Base-by-base conservation (phyloP, 305 asterid genomes). In the Fraxinus greggii region DNA sequence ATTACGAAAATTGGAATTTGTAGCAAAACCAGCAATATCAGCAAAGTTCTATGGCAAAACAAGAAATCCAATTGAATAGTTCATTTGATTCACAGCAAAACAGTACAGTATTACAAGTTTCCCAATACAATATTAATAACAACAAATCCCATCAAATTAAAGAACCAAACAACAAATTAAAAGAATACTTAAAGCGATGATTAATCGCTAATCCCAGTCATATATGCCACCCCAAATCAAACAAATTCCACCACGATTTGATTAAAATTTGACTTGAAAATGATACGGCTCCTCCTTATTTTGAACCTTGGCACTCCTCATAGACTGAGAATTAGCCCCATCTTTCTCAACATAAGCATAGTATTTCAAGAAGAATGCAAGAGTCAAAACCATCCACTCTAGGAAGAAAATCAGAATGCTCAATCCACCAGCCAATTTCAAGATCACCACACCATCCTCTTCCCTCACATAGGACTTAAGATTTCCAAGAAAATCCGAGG, bases 381-480 rank as follows among this genome's bases (percentile, higher is more conserved):
- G 77, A 0, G 97, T 94, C 17, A 95, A 86, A 81, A 92, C 98
- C 81, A 89, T 93, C 99, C 99, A 95, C 81, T 95, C 99, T 75
- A 95, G 36, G 82, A 98, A 92, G 85, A 95, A 94, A 1, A 92
- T 89, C 32, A 90, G 63, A 0, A 89, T 74, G 75, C 97, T 92
- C 70, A 95, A 24, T 0, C 98, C 99, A n/a, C 97, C 98, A 15
- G 90, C 94, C 82, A 95, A 84, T 79, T 88, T 93, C 81, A 94
- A 84, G 0, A 95, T 95, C 86, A 92, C 77, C 0, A 88, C 96
- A 40, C 94, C 99, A 88, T 95, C 94, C 1, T 93, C 98, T 77
- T 92, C 97, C 72, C 97, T 89, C 4, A 95, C 99, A 84, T 95
- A 95, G 4, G 97, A 92, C 13, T 89, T 91, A 81, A 95, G 86